phyloP scores from a whole-genome alignment of 305 asterid genomes.

The Solanum hybrid region DNA sequence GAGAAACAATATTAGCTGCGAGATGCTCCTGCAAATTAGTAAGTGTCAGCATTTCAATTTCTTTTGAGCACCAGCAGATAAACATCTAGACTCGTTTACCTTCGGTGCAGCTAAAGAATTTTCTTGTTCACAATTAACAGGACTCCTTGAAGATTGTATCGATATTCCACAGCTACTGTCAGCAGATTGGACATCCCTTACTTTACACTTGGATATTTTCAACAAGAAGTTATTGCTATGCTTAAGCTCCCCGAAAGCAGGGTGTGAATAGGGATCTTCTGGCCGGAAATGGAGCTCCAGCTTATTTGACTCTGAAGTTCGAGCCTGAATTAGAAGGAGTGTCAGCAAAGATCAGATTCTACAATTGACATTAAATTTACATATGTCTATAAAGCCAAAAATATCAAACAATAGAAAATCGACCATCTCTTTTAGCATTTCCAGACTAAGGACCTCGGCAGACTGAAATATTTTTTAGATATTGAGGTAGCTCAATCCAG shows the following conservation, averaged over 20 bases:
- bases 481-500: neutral
- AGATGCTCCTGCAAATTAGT: conserved; percentile 37
- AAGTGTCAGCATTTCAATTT: conserved; percentile 24
- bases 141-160: no score
- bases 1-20: conserved; percentile 67
- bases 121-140: conserved; percentile 21
- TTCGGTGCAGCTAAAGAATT: conserved; percentile 21
- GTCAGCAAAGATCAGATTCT: neutral
- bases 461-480: neutral
- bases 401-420: neutral
- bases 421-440: neutral
- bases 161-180: no score
- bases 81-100: conserved; percentile 22
- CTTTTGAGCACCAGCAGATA: conserved; percentile 21
- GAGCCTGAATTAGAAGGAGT: conserved; percentile 35
- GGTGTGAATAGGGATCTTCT: conserved; percentile 95
- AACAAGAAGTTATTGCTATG: conserved; percentile 53
- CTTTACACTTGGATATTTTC: conserved; percentile 53
- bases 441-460: neutral
- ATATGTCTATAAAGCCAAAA: neutral
- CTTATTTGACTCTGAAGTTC: conserved; percentile 51
- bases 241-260: conserved; percentile 61
- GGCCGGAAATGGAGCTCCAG: conserved; percentile 81
- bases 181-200: conserved; percentile 17
- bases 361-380: neutral